A percentile compares a stretch with the other conserved stretches of the same genome.
phyloP scores from a whole-genome alignment of 2,329 filamentous ascomycete genomes.

The Aspergillus tamarii region DNA sequence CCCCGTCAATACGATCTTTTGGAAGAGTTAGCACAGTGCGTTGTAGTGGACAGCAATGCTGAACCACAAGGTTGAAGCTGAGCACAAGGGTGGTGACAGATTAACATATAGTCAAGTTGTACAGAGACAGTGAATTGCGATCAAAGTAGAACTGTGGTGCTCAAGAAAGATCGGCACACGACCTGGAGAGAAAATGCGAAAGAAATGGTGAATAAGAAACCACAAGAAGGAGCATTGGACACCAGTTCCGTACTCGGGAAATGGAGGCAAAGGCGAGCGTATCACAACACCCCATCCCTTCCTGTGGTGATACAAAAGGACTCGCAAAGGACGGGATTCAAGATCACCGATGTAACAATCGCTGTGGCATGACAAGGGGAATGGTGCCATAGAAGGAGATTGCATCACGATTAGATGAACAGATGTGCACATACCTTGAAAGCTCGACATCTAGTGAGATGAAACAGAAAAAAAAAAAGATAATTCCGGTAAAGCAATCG shows the following conservation, averaged over 20 bases:
- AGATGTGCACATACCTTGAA: constrained; percentile 21
- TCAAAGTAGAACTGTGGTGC: background rate
- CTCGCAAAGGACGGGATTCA: constrained; percentile 12
- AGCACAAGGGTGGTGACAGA: background rate
- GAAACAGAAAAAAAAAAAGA: background rate
- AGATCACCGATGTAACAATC: constrained; percentile 10
- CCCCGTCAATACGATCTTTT: constrained; percentile 18
- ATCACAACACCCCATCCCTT: constrained; percentile 21
- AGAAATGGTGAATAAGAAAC: constrained; percentile 6
- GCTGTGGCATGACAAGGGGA: constrained; percentile 2
- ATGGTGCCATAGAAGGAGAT: constrained; percentile 8
- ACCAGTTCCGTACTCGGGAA: constrained; percentile 21
- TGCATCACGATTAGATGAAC: background rate
- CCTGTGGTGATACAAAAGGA: constrained; percentile 19
- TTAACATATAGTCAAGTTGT: background rate
- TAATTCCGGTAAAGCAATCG: background rate
- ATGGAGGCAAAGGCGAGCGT: constrained; percentile 23
- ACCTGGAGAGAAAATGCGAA: constrained; percentile 1
- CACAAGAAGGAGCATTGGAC: constrained; percentile 28
- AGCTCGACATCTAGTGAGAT: constrained; percentile 24
- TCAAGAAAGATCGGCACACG: background rate
- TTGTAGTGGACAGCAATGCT: background rate
- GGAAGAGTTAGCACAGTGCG: constrained; percentile 13
- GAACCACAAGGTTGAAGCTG: background rate
- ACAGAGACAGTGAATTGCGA: background rate